Evolutionary conservation across 2,329 filamentous ascomycete species (phyloP).

Genomic region (Hymenoscyphus fructigenus): DNA sequence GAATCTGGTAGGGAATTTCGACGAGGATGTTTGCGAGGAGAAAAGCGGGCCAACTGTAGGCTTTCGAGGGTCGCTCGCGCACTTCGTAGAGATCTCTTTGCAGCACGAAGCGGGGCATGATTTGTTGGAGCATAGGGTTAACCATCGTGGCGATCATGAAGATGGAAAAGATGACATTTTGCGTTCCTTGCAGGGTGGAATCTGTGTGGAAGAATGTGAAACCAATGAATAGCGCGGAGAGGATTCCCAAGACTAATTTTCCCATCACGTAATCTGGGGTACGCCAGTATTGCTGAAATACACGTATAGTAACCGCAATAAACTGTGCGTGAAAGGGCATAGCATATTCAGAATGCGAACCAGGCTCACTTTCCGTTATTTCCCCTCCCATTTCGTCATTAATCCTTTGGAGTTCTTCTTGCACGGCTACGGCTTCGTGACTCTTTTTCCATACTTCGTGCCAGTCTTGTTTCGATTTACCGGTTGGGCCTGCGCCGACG

Average conservation of each 20-base stretch:
- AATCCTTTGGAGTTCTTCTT: slow-evolving; percentile 37
- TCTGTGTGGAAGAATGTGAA: slow-evolving; percentile 64
- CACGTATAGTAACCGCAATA: slow-evolving; percentile 60
- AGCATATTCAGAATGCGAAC: slow-evolving; percentile 66
- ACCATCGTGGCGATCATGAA: slow-evolving; percentile 74
- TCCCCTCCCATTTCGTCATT: slow-evolving; percentile 36
- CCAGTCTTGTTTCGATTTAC: slow-evolving; percentile 60
- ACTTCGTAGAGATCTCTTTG: slow-evolving; percentile 68
- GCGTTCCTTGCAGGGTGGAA: slow-evolving; percentile 62
- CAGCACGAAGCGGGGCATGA: slow-evolving; percentile 69
- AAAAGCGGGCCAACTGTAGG: slow-evolving; percentile 40
- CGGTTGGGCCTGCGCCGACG: slow-evolving; percentile 60
- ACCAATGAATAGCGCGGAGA: slow-evolving; percentile 58
- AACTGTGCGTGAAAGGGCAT: slow-evolving; percentile 70
- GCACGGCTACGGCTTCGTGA: slow-evolving; percentile 34
- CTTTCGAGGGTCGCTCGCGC: slow-evolving; percentile 36
- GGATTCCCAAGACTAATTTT: slow-evolving; percentile 59
- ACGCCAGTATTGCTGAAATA: slow-evolving; percentile 79
- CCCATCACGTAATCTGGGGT: slow-evolving; percentile 74
- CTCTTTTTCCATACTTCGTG: slow-evolving; percentile 43
- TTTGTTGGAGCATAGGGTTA: slow-evolving; percentile 61
- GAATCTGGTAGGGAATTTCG: slow-evolving; percentile 79
- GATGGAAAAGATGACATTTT: slow-evolving; percentile 70
- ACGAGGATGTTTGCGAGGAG: slow-evolving; percentile 59
- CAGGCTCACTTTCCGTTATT: slow-evolving; percentile 53